Evolutionary conservation across 148 eudicot species (phyloP), one percentile per base, ranked within the genome.

Genomic region (Limonium bicolor): DNA sequence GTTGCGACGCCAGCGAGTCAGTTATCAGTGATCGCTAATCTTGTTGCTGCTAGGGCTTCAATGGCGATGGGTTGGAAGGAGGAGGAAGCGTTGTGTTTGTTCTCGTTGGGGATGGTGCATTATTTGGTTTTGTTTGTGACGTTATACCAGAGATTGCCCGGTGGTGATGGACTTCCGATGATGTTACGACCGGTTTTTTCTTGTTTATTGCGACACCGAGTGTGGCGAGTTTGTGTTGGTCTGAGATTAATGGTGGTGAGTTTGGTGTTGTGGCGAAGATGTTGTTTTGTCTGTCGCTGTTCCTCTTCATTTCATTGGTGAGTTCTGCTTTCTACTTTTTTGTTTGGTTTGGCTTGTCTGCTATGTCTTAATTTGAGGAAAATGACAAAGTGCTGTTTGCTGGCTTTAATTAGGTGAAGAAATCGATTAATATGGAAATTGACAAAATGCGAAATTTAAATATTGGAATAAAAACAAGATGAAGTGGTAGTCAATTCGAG

Each of bases 161-260:
- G 76, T 13, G 60, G 59, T 11, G 41, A 73, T 31, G 63, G 69
- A 3, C 44, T 73, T 12, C 66, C 80, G 12, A 40, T 43, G 4
- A 53, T 40, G 66, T 29, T 77, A 9, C 52, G 74, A 49, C 85
- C 80, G n/a, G 77, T 77, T 15, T 66, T 50, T 73, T 64, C 51
- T 53, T 73, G 54, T 77, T 77, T 42, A 36, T 67, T 6, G 85
- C 74, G 0, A 76, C 80, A 2, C 80, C 85, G 5, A 77, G 85
- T 56, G 62, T 70, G 76, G 85, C 74, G 6, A 77, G 85, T 57
- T 52, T 77, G 49, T 73, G 80, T 18, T 77, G 85, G 85, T 55
- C 46, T 17, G 66, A 76, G 3, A 58, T 77, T 5, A 30, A 50
- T 24, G 85, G 80, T 11, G 40, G 41, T 12, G n/a, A n/a, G n/a